Conservation (phyloP, 2,329 filamentous ascomycete genomes). For the Raffaelea arxii region DNA sequence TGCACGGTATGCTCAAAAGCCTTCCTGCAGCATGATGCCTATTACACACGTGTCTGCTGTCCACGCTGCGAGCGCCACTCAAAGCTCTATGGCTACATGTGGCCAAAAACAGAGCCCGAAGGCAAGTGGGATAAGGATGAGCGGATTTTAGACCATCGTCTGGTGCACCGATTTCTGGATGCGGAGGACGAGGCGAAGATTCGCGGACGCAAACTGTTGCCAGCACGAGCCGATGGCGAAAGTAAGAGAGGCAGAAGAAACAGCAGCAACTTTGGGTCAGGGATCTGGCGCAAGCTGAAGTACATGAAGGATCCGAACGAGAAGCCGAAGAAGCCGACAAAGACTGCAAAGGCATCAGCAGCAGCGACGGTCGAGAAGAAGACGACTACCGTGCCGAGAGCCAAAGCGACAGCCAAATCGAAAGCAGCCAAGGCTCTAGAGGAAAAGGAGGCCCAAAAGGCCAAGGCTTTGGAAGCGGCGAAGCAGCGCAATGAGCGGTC, state of each 20-base stretch:
- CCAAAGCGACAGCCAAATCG: background rate
- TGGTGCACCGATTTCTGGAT: slow-evolving; percentile 73
- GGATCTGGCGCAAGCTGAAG: slow-evolving; percentile 13
- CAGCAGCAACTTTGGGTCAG: slow-evolving; percentile 8
- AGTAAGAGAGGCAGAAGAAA: no score
- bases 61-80: slow-evolving; percentile 91
- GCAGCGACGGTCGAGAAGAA: background rate
- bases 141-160: slow-evolving; percentile 73
- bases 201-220: slow-evolving; percentile 26
- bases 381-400: background rate
- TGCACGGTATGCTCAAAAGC: slow-evolving; percentile 74
- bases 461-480: slow-evolving; percentile 1
- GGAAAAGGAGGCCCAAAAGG: background rate
- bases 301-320: slow-evolving; percentile 8
- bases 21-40: slow-evolving; percentile 85
- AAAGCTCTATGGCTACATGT: slow-evolving; percentile 87
- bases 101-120: slow-evolving; percentile 87
- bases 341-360: background rate
- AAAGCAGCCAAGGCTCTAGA: background rate
- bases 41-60: slow-evolving; percentile 76
- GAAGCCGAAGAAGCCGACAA: background rate
- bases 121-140: slow-evolving; percentile 64
- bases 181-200: slow-evolving; percentile 55
- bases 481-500: slow-evolving; percentile 5
- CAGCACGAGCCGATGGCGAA: background rate